Evolutionary conservation across 805 yeast species (phyloP).

Genomic region (Metschnikowia borealis): DNA sequence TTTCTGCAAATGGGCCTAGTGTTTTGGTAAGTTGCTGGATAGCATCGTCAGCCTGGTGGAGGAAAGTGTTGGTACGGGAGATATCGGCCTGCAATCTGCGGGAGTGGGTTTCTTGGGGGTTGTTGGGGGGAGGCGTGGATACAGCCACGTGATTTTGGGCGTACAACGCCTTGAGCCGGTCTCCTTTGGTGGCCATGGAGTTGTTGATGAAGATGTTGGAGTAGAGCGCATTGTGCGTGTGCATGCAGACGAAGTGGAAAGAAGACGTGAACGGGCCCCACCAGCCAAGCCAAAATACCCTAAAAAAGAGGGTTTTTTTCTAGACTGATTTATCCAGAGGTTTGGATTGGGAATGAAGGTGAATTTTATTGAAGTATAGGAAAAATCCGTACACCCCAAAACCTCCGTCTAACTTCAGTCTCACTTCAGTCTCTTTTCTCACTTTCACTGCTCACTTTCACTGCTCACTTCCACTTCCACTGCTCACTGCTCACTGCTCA

Average conservation of each 20-base stretch:
- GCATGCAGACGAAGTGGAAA: neutral
- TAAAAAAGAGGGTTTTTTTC: neutral
- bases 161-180: neutral
- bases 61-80: slow-evolving; percentile 13
- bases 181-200: slow-evolving; percentile 3
- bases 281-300: too few species aligned
- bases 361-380: too few species aligned
- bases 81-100: slow-evolving; percentile 12
- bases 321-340: too few species aligned
- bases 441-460: too few species aligned
- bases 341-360: too few species aligned
- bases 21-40: slow-evolving; percentile 7
- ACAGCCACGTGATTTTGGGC: neutral
- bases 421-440: too few species aligned
- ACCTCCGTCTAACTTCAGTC: too few species aligned
- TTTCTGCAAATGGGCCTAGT: slow-evolving; percentile 4
- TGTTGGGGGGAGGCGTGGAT: neutral
- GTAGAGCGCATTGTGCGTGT: neutral
- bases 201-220: neutral
- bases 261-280: too few species aligned
- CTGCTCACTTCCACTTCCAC: too few species aligned
- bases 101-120: slow-evolving; percentile 13
- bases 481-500: too few species aligned
- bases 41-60: slow-evolving; percentile 15
- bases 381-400: too few species aligned